phyloP scores from a whole-genome alignment of 371 early-diverging fungal species.

The Mortierella sp. region DNA sequence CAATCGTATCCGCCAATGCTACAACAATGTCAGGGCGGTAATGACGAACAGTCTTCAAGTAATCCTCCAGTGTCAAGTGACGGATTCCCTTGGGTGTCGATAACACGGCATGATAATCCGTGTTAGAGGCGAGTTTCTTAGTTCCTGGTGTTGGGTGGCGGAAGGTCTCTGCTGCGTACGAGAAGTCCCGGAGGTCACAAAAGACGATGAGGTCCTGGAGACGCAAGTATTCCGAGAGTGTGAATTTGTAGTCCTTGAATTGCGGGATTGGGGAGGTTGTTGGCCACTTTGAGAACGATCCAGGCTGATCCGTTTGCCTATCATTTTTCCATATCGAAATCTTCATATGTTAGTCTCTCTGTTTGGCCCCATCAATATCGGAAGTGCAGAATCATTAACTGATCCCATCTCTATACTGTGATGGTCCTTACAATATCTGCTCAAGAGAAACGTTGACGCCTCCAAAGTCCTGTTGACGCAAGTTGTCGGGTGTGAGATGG shows the following conservation, averaged over 20 bases:
- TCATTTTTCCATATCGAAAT: not conserved
- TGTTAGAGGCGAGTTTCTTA: constrained; percentile 64
- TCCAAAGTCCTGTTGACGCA: constrained; percentile 63
- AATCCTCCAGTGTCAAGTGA: constrained; percentile 68
- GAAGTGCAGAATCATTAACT: not conserved
- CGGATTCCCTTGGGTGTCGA: constrained; percentile 79
- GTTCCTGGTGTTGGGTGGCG: constrained; percentile 22
- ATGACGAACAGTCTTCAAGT: constrained; percentile 60
- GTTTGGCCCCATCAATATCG: too few relatives aligned
- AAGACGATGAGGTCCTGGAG: constrained; percentile 66
- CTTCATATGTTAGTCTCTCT: not conserved
- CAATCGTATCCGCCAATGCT: constrained; percentile 59
- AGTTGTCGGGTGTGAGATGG: constrained; percentile 79
- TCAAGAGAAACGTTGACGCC: constrained; percentile 69
- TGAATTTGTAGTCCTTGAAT: constrained; percentile 62
- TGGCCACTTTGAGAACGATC: constrained; percentile 30
- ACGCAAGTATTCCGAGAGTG: constrained; percentile 68
- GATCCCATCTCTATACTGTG: too few relatives aligned
- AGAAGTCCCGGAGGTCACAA: constrained; percentile 81
- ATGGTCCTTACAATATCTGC: constrained; percentile 70
- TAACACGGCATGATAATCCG: constrained; percentile 76
- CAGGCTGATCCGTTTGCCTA: constrained; percentile 42
- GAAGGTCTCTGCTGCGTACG: constrained; percentile 17
- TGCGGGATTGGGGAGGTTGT: constrained; percentile 27
- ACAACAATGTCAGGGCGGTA: constrained; percentile 71